Base-by-base conservation (phyloP, 495 filamentous ascomycete genomes). In the Trichocladium uniseriatum region DNA sequence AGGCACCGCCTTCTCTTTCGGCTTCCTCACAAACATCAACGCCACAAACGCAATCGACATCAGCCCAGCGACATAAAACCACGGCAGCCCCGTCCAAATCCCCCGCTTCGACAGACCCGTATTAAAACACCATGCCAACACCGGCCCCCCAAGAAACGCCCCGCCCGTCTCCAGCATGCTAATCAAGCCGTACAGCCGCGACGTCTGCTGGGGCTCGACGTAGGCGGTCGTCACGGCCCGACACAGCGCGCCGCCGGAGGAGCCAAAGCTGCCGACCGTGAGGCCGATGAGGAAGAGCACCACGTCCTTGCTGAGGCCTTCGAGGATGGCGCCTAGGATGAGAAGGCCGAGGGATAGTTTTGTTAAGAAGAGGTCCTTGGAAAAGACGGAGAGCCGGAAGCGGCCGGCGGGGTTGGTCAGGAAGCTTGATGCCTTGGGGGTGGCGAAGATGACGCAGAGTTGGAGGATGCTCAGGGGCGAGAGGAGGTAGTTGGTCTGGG, bases 161-260 rank as follows among this genome's bases (percentile, higher is more conserved):
- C 78, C 76, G 19, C 76, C 42, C 0, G 74, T 73, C 52, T 82
- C 78, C 13, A 78, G 51, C 10, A 81, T 71, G 50, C 73, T 75
- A 43, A 82, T 72, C 29, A 80, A 63, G 0, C 74, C 76, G 48
- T 76, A 81, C 13, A 81, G 57, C 3, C 78, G 67, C 8, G 79
- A 78, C 0, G 76, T 77, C 44, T 80, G 70, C 14, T 77, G 65
- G 0, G 70, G 63, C 18, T 75, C 58, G 11, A 82, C 76, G 11
- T 79, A 62, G 0, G 69, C 70, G 2, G 76, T 78, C 15, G 77
- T 58, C 21, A 80, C 63, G 0, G 78, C 73, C 5, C 79, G 73
- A 14, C 53, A 57, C 1, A 68, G 38, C 0, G 65, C 60, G 1
- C 50, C 48, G 13, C 77, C 62, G 37, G 74, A 76, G 41, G 70